Conservation (phyloP, 306 rosid genomes). For the Phaseolus lunatus region DNA sequence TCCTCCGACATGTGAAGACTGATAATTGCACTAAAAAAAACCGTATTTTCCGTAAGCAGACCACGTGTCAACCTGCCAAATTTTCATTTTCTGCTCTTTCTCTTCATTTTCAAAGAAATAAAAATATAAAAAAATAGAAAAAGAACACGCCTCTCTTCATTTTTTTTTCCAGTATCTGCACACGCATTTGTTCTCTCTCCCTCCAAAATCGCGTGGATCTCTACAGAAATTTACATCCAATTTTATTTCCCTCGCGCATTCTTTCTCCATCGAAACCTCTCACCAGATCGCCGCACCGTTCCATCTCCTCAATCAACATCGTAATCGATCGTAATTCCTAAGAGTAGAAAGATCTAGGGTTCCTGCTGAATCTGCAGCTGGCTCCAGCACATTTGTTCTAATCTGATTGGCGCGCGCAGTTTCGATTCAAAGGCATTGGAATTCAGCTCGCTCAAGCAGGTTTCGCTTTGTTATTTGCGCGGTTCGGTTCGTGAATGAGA, state of each 20-base stretch:
- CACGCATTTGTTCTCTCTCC: slow-evolving; percentile 40
- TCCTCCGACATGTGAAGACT: slow-evolving; percentile 4
- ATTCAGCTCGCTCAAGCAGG: slow-evolving; percentile 44
- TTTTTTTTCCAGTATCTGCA: slow-evolving; percentile 5
- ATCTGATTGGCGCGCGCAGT: slow-evolving; percentile 32
- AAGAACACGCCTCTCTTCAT: not conserved
- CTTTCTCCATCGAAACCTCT: not conserved
- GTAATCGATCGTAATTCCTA: slow-evolving; percentile 7
- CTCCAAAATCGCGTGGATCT: slow-evolving; percentile 62
- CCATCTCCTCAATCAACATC: not conserved
- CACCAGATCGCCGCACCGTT: slow-evolving; percentile 44
- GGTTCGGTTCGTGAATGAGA: slow-evolving; percentile 54
- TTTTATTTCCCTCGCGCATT: slow-evolving; percentile 18
- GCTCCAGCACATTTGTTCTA: slow-evolving; percentile 30
- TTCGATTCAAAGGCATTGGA: slow-evolving; percentile 45
- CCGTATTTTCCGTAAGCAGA: not conserved
- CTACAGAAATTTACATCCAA: slow-evolving; percentile 35
- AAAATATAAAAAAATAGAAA: not conserved
- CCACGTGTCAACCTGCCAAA: slow-evolving; percentile 39
- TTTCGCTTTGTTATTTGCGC: slow-evolving; percentile 45
- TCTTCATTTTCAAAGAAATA: slow-evolving; percentile 30
- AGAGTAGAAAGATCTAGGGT: slow-evolving; percentile 57
- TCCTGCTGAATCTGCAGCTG: slow-evolving; percentile 45
- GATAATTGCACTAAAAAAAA: slow-evolving; percentile 16
- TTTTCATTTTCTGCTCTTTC: not conserved